Percentiles rank a stretch among this genome's conserved stretches.
Evolutionary conservation across 768 basidiomycete species (phyloP).

Genomic region (Podaxis sp.): DNA sequence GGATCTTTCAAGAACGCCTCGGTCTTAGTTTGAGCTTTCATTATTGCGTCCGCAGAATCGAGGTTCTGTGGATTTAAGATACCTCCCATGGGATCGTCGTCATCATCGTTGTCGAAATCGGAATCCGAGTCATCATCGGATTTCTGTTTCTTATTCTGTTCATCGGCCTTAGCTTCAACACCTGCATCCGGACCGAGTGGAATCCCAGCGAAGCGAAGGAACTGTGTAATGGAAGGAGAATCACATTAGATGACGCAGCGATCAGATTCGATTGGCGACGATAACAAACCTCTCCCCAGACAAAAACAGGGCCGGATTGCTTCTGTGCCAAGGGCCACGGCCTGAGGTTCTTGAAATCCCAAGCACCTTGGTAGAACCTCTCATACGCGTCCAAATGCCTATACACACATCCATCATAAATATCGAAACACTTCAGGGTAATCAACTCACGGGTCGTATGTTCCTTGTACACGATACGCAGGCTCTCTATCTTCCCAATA

Average conservation of each 20-base stretch:
- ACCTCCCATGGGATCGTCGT: constrained; percentile 5
- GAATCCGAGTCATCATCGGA: constrained; percentile 4
- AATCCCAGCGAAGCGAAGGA: constrained; percentile 9
- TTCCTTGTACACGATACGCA: constrained; percentile 29
- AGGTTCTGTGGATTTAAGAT: constrained; percentile 1
- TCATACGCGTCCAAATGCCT: constrained; percentile 36
- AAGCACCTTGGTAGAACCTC: constrained; percentile 52
- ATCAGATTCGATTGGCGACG: background rate
- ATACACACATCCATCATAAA: constrained; percentile 13
- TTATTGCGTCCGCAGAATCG: background rate
- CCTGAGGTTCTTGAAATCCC: constrained; percentile 46
- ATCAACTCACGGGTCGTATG: constrained; percentile 46
- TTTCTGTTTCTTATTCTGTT: background rate
- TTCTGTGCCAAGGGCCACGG: constrained; percentile 31
- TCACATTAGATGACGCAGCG: background rate
- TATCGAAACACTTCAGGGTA: background rate
- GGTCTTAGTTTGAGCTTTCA: constrained; percentile 15
- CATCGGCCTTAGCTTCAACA: background rate
- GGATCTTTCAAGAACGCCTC: constrained; percentile 59
- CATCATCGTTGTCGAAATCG: constrained; percentile 1
- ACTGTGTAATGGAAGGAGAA: background rate
- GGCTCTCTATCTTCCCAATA: constrained; percentile 66
- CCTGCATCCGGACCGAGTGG: constrained; percentile 1
- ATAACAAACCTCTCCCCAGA: constrained; percentile 62
- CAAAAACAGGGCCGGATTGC: constrained; percentile 33